A percentile compares a stretch with the other conserved stretches of the same genome.
Evolutionary conservation across 2,329 filamentous ascomycete species (phyloP).

Genomic region (Trichoderma sp.): DNA sequence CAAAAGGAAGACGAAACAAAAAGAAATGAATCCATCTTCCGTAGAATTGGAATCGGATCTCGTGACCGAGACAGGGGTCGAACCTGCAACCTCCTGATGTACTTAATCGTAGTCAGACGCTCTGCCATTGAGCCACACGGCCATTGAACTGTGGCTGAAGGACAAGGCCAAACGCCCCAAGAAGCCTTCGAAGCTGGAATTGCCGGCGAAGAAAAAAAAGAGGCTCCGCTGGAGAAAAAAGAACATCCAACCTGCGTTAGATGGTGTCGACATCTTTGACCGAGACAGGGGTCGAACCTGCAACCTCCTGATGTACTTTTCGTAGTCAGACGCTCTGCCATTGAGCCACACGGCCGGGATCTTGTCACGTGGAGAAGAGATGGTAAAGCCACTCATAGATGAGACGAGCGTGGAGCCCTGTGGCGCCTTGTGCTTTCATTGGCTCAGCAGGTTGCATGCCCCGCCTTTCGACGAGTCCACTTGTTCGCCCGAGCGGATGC

Average conservation of each 20-base stretch:
- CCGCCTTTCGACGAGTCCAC: conserved; percentile 25
- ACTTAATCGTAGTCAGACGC: conserved; percentile 27
- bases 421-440: not conserved
- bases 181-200: not conserved
- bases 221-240: conserved; percentile 31
- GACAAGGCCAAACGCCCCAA: not conserved
- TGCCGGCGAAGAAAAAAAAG: conserved; percentile 19
- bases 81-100: conserved; percentile 28
- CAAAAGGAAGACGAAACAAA: conserved; percentile 9
- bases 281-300: conserved; percentile 27
- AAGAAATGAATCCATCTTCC: conserved; percentile 19
- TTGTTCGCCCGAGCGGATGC: conserved; percentile 27
- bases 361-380: conserved; percentile 20
- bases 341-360: conserved; percentile 36
- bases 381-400: conserved; percentile 7
- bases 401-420: not conserved
- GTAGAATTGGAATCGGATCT: conserved; percentile 18
- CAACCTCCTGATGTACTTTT: conserved; percentile 25
- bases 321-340: conserved; percentile 27
- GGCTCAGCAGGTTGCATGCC: not conserved
- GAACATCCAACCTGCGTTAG: not conserved
- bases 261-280: conserved; percentile 10
- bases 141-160: conserved; percentile 10
- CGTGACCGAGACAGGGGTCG: conserved; percentile 28
- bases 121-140: conserved; percentile 29